These are phyloP conservation scores for Pleochaeta shiraiana DNA, from an alignment of 2,329 filamentous ascomycete genomes.

Conservation along the genomic window DNA sequence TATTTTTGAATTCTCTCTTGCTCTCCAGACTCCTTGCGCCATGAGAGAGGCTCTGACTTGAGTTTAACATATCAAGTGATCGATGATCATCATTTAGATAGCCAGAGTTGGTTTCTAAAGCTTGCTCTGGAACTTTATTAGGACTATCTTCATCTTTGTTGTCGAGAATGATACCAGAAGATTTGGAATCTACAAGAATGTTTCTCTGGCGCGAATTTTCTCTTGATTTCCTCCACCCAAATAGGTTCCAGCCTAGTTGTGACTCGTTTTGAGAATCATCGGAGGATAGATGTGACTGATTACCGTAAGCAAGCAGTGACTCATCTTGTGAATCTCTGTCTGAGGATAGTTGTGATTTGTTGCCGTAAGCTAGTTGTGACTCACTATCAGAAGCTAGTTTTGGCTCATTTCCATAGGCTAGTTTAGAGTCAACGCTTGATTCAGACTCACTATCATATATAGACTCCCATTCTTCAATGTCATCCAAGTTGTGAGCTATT, in stretches of 20 bases:
- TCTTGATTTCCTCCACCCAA: constrained; percentile 15
- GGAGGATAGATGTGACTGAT: too few species aligned
- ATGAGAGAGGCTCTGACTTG: not conserved
- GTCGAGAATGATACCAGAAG: not conserved
- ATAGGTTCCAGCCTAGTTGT: constrained; percentile 17
- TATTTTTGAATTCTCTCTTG: not conserved
- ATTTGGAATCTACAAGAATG: not conserved
- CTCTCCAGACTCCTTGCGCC: not conserved
- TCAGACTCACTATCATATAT: constrained; percentile 30
- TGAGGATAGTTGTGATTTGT: too few species aligned
- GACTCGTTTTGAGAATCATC: too few species aligned
- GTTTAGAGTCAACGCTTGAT: constrained; percentile 29
- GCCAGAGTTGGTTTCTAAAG: not conserved
- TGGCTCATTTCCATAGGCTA: constrained; percentile 32
- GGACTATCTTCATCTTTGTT: not conserved
- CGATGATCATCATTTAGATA: not conserved
- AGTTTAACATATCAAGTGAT: not conserved
- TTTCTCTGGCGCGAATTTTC: not conserved
- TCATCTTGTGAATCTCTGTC: too few species aligned
- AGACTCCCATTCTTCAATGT: constrained; percentile 36
- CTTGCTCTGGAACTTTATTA: not conserved
- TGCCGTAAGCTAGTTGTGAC: too few species aligned
- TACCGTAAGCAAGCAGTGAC: too few species aligned
- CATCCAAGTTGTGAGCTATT: constrained; percentile 16
- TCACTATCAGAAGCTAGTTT: constrained; percentile 16